Evolutionary conservation across 208 protist species (phyloP), one percentile per base, ranked within the genome.

Genomic region (Leptomonas pyrrhocoris): DNA sequence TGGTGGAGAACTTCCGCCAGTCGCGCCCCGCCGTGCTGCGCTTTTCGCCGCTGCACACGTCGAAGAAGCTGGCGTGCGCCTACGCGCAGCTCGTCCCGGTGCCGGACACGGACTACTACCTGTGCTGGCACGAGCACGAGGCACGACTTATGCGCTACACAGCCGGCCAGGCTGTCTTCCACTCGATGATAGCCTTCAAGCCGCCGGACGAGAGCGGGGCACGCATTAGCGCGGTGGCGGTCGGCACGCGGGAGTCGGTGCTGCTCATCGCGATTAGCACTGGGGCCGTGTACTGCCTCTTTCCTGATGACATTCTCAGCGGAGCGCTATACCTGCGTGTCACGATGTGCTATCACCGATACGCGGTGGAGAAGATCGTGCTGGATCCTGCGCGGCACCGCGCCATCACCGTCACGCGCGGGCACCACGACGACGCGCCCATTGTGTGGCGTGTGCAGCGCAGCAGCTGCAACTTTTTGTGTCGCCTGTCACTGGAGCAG

Each of bases 361-460:
- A 89, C 59, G 59, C 86, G 40, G 83, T 96, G 42, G 64, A 73
- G 28, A 86, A 84, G 51, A 80, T 96, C 54, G 77, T 68, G 45
- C 49, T 89, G 5, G 77, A 90, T 34, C 46, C 67, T 0, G 2
- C 43, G 16, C 68, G 69, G 30, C 77, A 82, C 46, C 81, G 86
- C 30, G 83, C 83, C 42, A 74, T 96, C 65, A 94, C 78, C 73
- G 80, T 88, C 69, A 90, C 88, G 0, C 68, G 64, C 38, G 79
- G 76, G 45, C 64, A 61, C 30, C 51, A 63, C 13, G 72, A 71
- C 21, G 92, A 96, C 49, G 63, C 43, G 19, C 89, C 92, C 8
- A 73, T 89, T 43, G 74, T 96, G 43, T 94, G 92, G 88, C 84
- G 88, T 11, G 74, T 96, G 53, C 86, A 92, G 61, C 87, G 79